Conservation (phyloP, 345 rosid genomes). For the Populus euphratica region DNA sequence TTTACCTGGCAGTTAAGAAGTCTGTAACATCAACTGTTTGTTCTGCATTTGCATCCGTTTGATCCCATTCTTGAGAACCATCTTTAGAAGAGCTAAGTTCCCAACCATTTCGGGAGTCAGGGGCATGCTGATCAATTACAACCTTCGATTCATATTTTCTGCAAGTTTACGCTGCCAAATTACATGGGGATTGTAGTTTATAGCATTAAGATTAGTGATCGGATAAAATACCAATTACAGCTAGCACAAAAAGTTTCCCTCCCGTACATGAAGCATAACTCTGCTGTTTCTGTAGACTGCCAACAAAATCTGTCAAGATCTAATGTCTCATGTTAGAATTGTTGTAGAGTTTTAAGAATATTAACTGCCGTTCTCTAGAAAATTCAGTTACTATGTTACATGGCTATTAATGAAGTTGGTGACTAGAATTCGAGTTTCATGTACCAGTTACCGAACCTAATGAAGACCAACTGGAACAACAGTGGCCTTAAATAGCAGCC, state of each 20-base stretch:
- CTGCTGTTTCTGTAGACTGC: no score
- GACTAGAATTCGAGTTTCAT: not conserved
- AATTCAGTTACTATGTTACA: not conserved
- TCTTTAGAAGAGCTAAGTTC: conserved; percentile 59
- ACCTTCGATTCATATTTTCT: conserved; percentile 48
- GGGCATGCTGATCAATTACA: conserved; percentile 58
- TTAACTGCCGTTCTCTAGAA: not conserved
- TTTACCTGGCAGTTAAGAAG: conserved; percentile 46
- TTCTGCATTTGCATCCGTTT: conserved; percentile 38
- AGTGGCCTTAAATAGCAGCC: no score
- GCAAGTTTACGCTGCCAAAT: not conserved
- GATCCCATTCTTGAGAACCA: conserved; percentile 59
- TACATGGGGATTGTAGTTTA: no score
- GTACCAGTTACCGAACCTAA: not conserved
- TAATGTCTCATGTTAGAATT: no score
- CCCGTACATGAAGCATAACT: no score
- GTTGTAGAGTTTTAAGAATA: not conserved
- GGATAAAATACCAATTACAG: no score
- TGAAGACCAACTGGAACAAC: not conserved
- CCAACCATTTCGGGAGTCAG: conserved; percentile 55
- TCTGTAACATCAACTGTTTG: conserved; percentile 50
- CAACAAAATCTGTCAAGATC: no score
- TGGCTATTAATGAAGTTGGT: not conserved
- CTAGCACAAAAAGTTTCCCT: no score
- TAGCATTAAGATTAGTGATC: no score